Base-by-base conservation (phyloP, 192 early-diverging fungal species). In the Tieghemiomyces parasiticus region DNA sequence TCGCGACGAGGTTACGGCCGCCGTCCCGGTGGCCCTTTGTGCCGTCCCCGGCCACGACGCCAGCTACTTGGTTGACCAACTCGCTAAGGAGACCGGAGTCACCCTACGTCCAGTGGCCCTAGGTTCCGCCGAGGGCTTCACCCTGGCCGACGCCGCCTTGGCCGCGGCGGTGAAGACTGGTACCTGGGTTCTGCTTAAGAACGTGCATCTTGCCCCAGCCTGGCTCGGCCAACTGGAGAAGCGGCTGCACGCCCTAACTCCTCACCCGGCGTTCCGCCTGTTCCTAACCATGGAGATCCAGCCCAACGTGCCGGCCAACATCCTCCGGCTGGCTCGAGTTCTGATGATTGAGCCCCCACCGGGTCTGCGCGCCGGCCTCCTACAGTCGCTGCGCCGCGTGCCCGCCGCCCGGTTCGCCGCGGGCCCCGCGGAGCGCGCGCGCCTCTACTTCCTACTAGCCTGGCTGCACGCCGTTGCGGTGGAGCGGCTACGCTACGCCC, bases 241-340 rank as follows among this genome's bases (percentile, higher is more conserved):
- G 81, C 78, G 84, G 61, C 71, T 97, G 61, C 88, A 93, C 61
- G 78, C 81, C 34, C 64, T 94, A 67, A 92, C 91, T 61, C 74
- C 93, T 1, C 78, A 92, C 68, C 73, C 67, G 20, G 78, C 75
- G 44, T 98, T 98, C 83, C 80, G 94, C 42, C 73, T 99, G 50
- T 99, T 99, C 76, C 72, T 99, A 63, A 98, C 97, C 2, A 93
- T 89, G 82, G 97, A 99, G 72, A 94, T 90, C 42, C 90, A 93
- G 67, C 90, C 94, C n/a, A 88, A 83, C 31, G 92, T 99, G 33
- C 92, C 97, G 1, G 82, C 86, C 30, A 96, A 92, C 63, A 69
- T 99, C 44, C 70, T 99, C 48, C 81, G 94, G 10, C 70, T 88
- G 54, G 90, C 91, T 0, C 85, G 94, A 45, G 82, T 95, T 0